phyloP scores from a whole-genome alignment of 306 rosid species.

The Gastrolobium bilobum region DNA sequence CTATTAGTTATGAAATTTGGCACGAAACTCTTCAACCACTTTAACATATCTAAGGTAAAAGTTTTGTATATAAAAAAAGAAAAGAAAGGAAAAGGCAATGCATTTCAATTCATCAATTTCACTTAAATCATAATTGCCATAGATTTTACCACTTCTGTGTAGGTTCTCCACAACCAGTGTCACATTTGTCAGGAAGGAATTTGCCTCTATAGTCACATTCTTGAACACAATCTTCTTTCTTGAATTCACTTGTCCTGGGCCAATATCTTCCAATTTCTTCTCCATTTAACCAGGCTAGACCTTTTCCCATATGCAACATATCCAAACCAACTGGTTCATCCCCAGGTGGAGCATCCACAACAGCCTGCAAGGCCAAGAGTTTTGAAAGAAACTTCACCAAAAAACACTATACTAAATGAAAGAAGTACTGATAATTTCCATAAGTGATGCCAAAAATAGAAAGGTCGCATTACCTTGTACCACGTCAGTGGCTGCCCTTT shows the following conservation, averaged over 20 bases:
- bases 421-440: slow-evolving; percentile 33
- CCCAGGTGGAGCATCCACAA: slow-evolving; percentile 81
- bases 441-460: not conserved
- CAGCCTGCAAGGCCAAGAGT: slow-evolving; percentile 59
- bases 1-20: slow-evolving; percentile 11
- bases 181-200: slow-evolving; percentile 86
- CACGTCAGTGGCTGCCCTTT: slow-evolving; percentile 82
- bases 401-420: slow-evolving; percentile 39
- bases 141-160: slow-evolving; percentile 82
- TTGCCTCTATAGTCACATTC: slow-evolving; percentile 91
- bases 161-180: slow-evolving; percentile 92
- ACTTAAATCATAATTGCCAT: not conserved
- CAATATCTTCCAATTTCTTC: slow-evolving; percentile 99
- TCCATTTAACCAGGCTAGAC: slow-evolving; percentile 97
- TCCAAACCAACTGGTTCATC: slow-evolving; percentile 91
- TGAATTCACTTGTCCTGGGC: slow-evolving; percentile 72
- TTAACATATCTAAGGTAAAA: not conserved
- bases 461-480: slow-evolving; percentile 78
- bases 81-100: not conserved
- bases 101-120: slow-evolving; percentile 34
- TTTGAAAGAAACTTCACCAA: slow-evolving; percentile 10
- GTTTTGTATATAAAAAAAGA: not conserved
- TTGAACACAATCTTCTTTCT: slow-evolving; percentile 69
- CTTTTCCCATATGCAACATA: slow-evolving; percentile 96
- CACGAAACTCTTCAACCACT: slow-evolving; percentile 34